Base-by-base conservation (phyloP, 2,329 filamentous ascomycete genomes). In the Aspergillus sp. region DNA sequence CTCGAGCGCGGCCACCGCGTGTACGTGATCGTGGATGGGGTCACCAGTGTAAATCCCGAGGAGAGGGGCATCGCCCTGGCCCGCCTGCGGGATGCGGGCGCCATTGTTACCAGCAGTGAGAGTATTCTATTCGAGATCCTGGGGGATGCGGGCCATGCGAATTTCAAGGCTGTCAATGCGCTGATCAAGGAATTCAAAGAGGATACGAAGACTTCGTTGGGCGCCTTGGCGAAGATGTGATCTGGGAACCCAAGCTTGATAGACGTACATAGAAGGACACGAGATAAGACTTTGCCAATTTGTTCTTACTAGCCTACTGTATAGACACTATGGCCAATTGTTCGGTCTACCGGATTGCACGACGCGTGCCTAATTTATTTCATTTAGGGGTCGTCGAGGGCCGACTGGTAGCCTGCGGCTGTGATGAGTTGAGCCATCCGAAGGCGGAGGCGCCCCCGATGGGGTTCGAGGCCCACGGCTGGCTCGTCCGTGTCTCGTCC, bases 391-490 rank as follows among this genome's bases (percentile, higher is more conserved):
- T 58, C 50, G 51, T 55, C 20, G 49, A 47, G 32, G 51, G 41
- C 19, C 55, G 53, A 6, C 47, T 56, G n/a, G 45, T 51, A 42
- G 35, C 6, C 19, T 4, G 40, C 14, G 63, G 60, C 46, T 69
- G 63, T 11, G 62, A 60, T 17, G 70, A 60, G 57, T 88, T 93
- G 77, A 96, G 86, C 92, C 92, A 97, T 11, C 89, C 87, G 75
- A 97, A 97, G 2, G 93, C 93, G 53, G 90, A 94, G 13, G 89
- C 93, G n/a, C 89, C 89, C 8, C 93, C 93, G 16, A 96, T 83
- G 0, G 94, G 93, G 65, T 97, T 97, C 30, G 84, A 79, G 6
- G 84, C 80, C 51, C 84, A 81, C 14, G 82, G 75, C 61, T 80
- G 80, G 42, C 61, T 65, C 17, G 69, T 50, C 26, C 66, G 61